Evolutionary conservation across 768 basidiomycete genomes (phyloP).

Genomic region (Xerocomellus intermedius): DNA sequence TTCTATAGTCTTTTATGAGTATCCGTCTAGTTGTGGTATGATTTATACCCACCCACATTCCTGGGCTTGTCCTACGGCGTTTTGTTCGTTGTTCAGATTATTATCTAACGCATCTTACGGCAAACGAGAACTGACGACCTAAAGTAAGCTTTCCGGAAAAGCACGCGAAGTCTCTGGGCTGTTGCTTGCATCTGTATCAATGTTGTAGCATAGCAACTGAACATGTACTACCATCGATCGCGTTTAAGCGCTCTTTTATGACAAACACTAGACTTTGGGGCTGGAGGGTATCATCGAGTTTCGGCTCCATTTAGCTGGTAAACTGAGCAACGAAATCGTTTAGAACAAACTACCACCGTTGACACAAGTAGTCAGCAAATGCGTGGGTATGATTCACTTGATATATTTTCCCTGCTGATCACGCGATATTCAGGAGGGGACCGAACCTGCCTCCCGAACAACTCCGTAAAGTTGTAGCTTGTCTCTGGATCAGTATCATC

Average conservation of each 20-base stretch:
- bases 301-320: neutral
- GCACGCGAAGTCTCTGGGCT: neutral
- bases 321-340: neutral
- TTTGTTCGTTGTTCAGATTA: neutral
- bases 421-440: constrained; percentile 17
- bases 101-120: constrained; percentile 5
- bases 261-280: neutral
- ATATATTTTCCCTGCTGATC: no score
- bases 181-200: constrained; percentile 12
- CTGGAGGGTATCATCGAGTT: neutral
- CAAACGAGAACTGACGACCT: constrained; percentile 1
- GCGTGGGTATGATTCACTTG: no score
- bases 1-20: constrained; percentile 9
- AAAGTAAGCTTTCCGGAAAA: constrained; percentile 10
- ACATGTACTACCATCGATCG: constrained; percentile 18
- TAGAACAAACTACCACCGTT: no score
- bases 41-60: constrained; percentile 15
- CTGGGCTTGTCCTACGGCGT: neutral
- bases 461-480: constrained; percentile 5
- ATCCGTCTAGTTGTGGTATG: constrained; percentile 12
- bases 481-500: constrained; percentile 14
- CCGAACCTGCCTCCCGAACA: constrained; percentile 4
- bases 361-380: no score
- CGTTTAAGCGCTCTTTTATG: constrained; percentile 1
- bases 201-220: constrained; percentile 26